Conservation (phyloP, 139 green algal genomes). For the Pleodorina starrii region DNA sequence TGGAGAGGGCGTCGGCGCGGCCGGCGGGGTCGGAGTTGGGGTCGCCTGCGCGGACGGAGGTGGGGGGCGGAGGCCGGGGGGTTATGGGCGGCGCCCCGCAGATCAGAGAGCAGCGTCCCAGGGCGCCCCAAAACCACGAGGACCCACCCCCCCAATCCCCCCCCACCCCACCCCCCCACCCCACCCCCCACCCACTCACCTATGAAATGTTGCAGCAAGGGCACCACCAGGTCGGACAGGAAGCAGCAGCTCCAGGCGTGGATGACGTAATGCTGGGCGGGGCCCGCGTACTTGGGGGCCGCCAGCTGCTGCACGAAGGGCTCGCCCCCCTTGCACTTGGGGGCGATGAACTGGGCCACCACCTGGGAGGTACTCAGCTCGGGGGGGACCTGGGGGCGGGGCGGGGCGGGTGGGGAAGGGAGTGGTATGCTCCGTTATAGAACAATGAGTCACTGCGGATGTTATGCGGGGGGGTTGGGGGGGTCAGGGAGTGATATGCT, state of each 20-base stretch:
- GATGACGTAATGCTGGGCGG: constrained; percentile 45
- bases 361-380: neutral
- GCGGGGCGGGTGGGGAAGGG: neutral
- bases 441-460: no score
- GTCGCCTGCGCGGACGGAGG: neutral
- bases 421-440: no score
- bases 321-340: neutral
- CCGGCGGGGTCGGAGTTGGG: neutral
- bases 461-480: no score
- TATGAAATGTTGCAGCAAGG: constrained; percentile 50
- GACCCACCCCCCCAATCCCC: neutral
- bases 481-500: no score
- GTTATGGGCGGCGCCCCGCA: no score
- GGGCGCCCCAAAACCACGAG: no score
- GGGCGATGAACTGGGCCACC: constrained; percentile 16
- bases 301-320: neutral
- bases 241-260: constrained; percentile 27
- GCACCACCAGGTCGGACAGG: constrained; percentile 42
- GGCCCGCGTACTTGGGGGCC: constrained; percentile 13
- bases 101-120: no score
- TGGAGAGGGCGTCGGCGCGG: constrained; percentile 4
- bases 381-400: neutral
- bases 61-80: neutral
- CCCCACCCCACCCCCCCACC: neutral
- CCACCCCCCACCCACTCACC: neutral